Conservation (phyloP, 2,329 filamentous ascomycete species). For the Elsinoe perseae region DNA sequence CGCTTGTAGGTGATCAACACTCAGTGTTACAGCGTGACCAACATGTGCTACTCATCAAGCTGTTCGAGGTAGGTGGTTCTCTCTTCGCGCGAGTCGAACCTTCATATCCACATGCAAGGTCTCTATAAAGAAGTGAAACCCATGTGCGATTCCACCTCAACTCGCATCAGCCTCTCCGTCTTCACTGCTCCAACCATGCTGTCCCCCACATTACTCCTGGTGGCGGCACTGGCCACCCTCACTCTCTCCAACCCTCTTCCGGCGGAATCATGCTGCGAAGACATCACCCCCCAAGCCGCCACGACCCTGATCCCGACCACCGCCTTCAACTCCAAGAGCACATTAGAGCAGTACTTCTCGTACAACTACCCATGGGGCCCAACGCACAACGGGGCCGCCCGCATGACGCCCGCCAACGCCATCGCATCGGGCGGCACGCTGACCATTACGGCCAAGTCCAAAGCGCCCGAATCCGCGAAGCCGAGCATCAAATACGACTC, state of each 20-base stretch:
- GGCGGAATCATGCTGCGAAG: background rate
- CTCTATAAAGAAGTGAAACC: too few relatives aligned
- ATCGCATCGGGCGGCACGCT: conserved; percentile 39
- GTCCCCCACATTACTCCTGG: background rate
- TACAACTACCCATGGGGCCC: conserved; percentile 53
- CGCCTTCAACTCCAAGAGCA: conserved; percentile 28
- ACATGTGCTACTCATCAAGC: background rate
- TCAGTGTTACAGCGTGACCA: conserved; percentile 1
- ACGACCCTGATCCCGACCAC: conserved; percentile 26
- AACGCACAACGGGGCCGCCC: conserved; percentile 51
- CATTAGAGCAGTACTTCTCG: conserved; percentile 38
- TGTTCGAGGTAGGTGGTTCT: too few relatives aligned
- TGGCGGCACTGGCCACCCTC: background rate
- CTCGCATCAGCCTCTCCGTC: background rate
- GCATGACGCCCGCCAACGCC: conserved; percentile 37
- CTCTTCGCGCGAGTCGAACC: too few relatives aligned
- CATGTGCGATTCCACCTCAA: background rate
- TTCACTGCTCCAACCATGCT: background rate
- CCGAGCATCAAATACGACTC: conserved; percentile 43
- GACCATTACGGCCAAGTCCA: conserved; percentile 1
- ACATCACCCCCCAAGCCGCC: background rate
- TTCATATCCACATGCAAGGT: too few relatives aligned
- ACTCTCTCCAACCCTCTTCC: background rate
- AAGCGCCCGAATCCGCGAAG: background rate
- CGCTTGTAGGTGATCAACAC: background rate